These are phyloP conservation scores for Neoscytalidium dimidiatum DNA, from an alignment of 2,329 filamentous ascomycete genomes.

Conservation along the genomic window DNA sequence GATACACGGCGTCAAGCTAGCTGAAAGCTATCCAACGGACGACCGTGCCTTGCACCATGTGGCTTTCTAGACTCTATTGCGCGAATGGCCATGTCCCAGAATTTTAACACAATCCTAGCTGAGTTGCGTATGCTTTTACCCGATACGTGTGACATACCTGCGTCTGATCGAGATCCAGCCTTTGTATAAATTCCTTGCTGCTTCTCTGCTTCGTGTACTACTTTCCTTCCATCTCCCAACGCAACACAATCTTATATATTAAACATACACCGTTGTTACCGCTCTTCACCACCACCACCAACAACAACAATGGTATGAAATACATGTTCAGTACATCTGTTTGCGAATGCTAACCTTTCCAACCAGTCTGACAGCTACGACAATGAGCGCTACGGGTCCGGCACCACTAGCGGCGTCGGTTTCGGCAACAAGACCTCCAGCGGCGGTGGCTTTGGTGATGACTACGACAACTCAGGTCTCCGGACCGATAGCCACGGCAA, in stretches of 20 bases:
- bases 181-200: background rate
- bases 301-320: background rate
- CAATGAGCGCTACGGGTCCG: conserved; percentile 31
- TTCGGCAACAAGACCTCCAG: conserved; percentile 38
- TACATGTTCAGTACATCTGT: background rate
- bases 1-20: conserved; percentile 7
- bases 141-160: background rate
- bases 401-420: conserved; percentile 35
- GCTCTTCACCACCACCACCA: background rate
- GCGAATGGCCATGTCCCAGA: background rate
- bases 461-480: conserved; percentile 24
- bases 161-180: background rate
- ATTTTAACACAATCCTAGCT: background rate
- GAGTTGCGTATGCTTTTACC: background rate
- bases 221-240: background rate
- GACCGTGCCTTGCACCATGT: conserved; percentile 1
- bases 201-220: background rate
- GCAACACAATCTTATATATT: background rate
- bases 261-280: no score
- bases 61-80: background rate
- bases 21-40: background rate
- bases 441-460: conserved; percentile 19
- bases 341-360: no score
- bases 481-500: conserved; percentile 31
- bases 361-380: conserved; percentile 18